Evolutionary conservation across 2,329 filamentous ascomycete species (phyloP).

Genomic region (Alternaria conjuncta): DNA sequence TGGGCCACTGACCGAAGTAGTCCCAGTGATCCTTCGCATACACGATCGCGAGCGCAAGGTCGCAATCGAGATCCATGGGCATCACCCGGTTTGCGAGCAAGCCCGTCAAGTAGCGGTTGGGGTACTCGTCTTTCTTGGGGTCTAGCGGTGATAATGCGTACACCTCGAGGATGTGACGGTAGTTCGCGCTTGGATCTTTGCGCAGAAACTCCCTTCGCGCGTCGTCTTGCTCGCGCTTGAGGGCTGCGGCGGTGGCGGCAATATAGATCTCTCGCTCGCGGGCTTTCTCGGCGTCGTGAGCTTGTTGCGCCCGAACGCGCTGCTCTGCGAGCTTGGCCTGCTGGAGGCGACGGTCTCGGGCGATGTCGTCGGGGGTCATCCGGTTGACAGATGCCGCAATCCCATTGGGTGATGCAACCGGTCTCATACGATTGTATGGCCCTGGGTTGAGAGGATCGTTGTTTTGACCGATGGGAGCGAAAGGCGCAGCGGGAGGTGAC

Average conservation of each 20-base stretch:
- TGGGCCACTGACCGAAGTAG: slow-evolving; percentile 3
- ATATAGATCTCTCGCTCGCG: not conserved
- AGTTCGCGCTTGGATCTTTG: slow-evolving; percentile 11
- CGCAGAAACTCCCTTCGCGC: slow-evolving; percentile 5
- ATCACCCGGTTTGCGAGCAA: slow-evolving; percentile 18
- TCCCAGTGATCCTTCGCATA: slow-evolving; percentile 23
- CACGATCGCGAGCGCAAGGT: slow-evolving; percentile 13
- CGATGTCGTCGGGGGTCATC: not conserved
- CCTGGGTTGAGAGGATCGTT: not conserved
- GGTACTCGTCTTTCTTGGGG: not conserved
- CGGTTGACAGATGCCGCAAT: not conserved
- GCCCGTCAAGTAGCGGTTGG: slow-evolving; percentile 1
- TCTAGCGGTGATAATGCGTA: not conserved
- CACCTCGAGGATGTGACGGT: slow-evolving; percentile 14
- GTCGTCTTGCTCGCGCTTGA: slow-evolving; percentile 1
- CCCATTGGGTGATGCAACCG: not conserved
- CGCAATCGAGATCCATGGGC: slow-evolving; percentile 5
- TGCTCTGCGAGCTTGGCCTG: not conserved
- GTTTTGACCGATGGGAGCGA: not conserved
- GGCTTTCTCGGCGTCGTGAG: not conserved
- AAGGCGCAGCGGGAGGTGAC: not conserved
- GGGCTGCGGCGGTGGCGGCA: not conserved
- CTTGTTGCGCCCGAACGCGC: not conserved
- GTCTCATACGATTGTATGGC: not conserved
- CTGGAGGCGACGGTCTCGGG: not conserved